Base-by-base conservation (phyloP, 805 yeast genomes). In the Wickerhamomyces mucosus region DNA sequence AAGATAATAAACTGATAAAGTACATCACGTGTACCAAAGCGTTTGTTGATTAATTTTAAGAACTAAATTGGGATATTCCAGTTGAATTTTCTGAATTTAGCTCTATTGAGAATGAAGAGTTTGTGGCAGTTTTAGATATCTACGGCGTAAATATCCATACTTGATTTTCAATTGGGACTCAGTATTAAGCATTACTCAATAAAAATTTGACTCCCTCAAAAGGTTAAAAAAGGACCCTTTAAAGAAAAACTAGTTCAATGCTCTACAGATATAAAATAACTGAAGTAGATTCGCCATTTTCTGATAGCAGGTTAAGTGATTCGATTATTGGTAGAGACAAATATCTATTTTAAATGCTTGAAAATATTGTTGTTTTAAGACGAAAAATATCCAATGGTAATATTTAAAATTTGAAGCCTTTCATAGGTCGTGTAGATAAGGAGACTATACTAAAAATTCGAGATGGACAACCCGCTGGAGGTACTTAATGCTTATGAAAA, bases 271-370 rank as follows among this genome's bases (percentile, higher is more conserved):
- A 42, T 6, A 56, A 67, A 4, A 60, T 78, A 2, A 61, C 81
- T 1, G 85, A 78, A 40, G 67, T 77, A 15, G 86, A 85, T 0
- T 78, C 86, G 88, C 88, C 86, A 0, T 70, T 63, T 26, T 58
- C 53, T 2, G 86, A 85, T 4, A 84, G 83, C 0, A 35, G 23
- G 1, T 63, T 58, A 34, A 47, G 56, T 26, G 48, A 53, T 2
- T 62, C 85, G 0, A 45, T 50, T 4, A 81, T 84, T 0, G 69
- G 68, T 2, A 46, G 3, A 33, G 42, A 6, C 62, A 67, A 28
- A 50, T 65, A n/a, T n/a, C n/a, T n/a, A n/a, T n/a, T n/a, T n/a
- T n/a, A n/a, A n/a, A n/a, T n/a, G n/a, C n/a, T n/a, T n/a, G n/a
- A n/a, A n/a, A n/a, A n/a, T n/a, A n/a, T n/a, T n/a, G n/a, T n/a